phyloP scores from a whole-genome alignment of 2,329 filamentous ascomycete species.

The Penicillium paneum region DNA sequence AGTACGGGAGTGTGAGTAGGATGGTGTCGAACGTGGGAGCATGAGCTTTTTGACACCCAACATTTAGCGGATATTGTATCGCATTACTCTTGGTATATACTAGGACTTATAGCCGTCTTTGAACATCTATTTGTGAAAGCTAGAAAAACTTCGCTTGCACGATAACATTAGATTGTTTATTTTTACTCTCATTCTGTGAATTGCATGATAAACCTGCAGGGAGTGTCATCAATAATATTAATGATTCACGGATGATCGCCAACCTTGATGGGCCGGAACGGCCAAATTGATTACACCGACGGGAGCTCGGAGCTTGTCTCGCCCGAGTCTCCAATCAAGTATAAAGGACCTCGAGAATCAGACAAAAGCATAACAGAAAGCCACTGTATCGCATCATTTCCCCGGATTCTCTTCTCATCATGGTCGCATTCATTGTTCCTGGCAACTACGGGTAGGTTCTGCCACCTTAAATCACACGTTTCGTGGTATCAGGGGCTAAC shows the following conservation, averaged over 20 bases:
- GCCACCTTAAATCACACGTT: conserved; percentile 8
- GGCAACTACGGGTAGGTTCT: conserved; percentile 47
- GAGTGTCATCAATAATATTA: too few relatives aligned
- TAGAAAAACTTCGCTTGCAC: background rate
- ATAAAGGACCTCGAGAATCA: conserved; percentile 6
- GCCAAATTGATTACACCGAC: conserved; percentile 13
- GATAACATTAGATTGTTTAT: background rate
- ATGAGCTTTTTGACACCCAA: background rate
- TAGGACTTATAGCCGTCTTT: background rate
- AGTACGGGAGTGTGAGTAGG: conserved; percentile 77
- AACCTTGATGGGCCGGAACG: too few relatives aligned
- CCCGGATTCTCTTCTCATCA: conserved; percentile 20
- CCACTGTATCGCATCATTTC: background rate
- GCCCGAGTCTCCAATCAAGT: background rate
- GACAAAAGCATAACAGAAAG: background rate
- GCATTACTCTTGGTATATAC: background rate
- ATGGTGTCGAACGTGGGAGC: conserved; percentile 9
- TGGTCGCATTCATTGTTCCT: conserved; percentile 45
- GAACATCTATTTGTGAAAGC: background rate
- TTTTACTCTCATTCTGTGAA: background rate
- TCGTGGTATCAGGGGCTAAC: conserved; percentile 2
- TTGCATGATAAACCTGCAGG: too few relatives aligned
- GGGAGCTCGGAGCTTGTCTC: background rate
- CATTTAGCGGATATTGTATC: background rate
- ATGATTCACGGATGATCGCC: too few relatives aligned